phyloP scores from a whole-genome alignment of 2,329 filamentous ascomycete genomes.

The Talaromyces sp. region DNA sequence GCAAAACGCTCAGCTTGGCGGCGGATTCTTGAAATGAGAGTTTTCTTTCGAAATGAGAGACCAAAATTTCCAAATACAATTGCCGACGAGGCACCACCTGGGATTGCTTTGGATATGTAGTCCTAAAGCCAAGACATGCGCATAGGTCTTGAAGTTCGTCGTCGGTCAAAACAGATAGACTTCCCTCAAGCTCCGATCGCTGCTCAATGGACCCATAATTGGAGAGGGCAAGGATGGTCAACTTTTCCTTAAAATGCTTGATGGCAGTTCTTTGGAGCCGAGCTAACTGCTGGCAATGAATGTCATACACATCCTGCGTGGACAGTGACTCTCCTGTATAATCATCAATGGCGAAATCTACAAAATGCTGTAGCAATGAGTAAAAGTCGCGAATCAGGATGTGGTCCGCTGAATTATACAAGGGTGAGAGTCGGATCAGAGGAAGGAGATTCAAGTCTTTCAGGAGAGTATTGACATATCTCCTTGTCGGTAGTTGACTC shows the following conservation, averaged over 20 bases:
- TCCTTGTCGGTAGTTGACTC: constrained; percentile 86
- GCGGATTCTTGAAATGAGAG: constrained; percentile 77
- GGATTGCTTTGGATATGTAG: constrained; percentile 69
- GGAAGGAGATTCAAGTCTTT: constrained; percentile 79
- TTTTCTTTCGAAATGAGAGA: constrained; percentile 68
- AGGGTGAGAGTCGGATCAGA: constrained; percentile 68
- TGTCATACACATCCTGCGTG: constrained; percentile 67
- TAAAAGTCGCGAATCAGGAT: constrained; percentile 74
- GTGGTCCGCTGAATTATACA: constrained; percentile 70
- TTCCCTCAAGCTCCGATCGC: constrained; percentile 67
- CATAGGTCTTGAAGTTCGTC: constrained; percentile 67
- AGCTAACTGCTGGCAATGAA: constrained; percentile 71
- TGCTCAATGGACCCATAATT: constrained; percentile 87
- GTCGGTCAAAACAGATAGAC: constrained; percentile 68
- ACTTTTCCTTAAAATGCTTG: constrained; percentile 79
- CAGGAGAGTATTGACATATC: constrained; percentile 85
- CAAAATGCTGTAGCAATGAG: constrained; percentile 77
- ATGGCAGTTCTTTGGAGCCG: constrained; percentile 71
- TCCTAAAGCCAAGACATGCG: constrained; percentile 67
- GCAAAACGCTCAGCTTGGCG: constrained; percentile 66
- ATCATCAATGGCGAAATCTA: constrained; percentile 84
- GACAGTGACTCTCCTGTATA: constrained; percentile 75
- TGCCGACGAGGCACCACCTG: constrained; percentile 56
- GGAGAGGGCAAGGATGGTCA: constrained; percentile 84
- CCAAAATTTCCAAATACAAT: constrained; percentile 57